Evolutionary conservation across 345 rosid genomes (phyloP).

Genomic region (Hypericum androsaemum): DNA sequence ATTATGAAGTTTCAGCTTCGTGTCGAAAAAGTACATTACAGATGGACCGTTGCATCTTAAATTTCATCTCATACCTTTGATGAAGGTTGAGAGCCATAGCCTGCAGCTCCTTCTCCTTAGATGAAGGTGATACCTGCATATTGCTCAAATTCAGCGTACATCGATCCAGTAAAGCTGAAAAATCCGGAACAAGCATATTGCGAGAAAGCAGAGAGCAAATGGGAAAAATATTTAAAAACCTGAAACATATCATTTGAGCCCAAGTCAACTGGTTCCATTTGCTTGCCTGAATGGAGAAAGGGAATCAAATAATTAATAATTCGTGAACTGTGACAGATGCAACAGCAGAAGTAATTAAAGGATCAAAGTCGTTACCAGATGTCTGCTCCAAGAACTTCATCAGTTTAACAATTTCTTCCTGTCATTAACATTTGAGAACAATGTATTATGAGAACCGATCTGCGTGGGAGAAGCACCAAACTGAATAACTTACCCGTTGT

Average conservation of each 20-base stretch:
- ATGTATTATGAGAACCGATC: neutral
- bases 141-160: slow-evolving; percentile 10
- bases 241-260: too few relatives aligned
- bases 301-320: slow-evolving; percentile 13
- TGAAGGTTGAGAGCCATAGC: slow-evolving; percentile 57
- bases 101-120: slow-evolving; percentile 72
- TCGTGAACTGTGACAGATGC: neutral
- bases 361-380: slow-evolving; percentile 43
- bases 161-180: slow-evolving; percentile 2
- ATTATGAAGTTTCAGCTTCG: slow-evolving; percentile 15
- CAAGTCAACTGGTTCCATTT: slow-evolving; percentile 25
- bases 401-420: slow-evolving; percentile 87
- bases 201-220: neutral
- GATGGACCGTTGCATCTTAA: neutral
- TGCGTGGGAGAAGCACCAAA: neutral
- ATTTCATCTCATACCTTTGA: slow-evolving; percentile 48
- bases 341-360: slow-evolving; percentile 5
- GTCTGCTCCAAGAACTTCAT: slow-evolving; percentile 68
- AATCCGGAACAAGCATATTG: neutral
- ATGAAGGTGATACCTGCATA: slow-evolving; percentile 48
- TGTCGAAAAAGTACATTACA: neutral
- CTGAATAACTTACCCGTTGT: slow-evolving; percentile 53
- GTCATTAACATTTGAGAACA: slow-evolving; percentile 26
- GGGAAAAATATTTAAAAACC: too few relatives aligned
- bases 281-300: slow-evolving; percentile 46